Evolutionary conservation across 2,329 filamentous ascomycete species (phyloP).

Genomic region (Lizonia empirigonia): DNA sequence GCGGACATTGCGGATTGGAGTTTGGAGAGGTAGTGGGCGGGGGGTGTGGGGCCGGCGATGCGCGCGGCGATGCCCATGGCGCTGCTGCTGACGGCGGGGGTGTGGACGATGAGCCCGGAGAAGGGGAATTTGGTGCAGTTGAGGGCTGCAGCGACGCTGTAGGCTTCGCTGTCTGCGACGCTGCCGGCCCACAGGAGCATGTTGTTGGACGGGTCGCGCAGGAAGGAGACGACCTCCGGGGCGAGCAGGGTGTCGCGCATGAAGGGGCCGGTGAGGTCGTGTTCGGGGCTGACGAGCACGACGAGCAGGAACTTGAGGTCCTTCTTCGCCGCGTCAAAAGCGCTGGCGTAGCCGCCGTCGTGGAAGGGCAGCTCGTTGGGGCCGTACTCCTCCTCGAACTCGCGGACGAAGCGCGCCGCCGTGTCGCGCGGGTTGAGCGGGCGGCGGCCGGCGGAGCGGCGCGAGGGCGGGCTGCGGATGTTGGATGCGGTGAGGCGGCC

Average conservation of each 20-base stretch:
- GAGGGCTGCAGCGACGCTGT: slow-evolving; percentile 86
- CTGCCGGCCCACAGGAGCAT: slow-evolving; percentile 92
- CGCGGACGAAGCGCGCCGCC: slow-evolving; percentile 83
- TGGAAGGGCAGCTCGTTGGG: slow-evolving; percentile 73
- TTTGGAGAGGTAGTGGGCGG: slow-evolving; percentile 75
- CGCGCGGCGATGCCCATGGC: slow-evolving; percentile 90
- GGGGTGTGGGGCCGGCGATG: slow-evolving; percentile 72
- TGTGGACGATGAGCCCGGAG: slow-evolving; percentile 82
- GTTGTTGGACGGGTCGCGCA: slow-evolving; percentile 77
- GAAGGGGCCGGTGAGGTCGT: slow-evolving; percentile 87
- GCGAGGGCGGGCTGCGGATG: slow-evolving; percentile 48
- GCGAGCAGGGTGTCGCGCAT: slow-evolving; percentile 80
- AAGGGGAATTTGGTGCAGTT: slow-evolving; percentile 94
- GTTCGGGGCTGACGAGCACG: slow-evolving; percentile 85
- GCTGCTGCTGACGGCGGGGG: slow-evolving; percentile 79
- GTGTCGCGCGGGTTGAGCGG: slow-evolving; percentile 85
- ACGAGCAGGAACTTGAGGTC: slow-evolving; percentile 93
- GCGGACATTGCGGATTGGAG: slow-evolving; percentile 74
- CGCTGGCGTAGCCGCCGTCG: slow-evolving; percentile 89
- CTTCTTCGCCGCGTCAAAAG: slow-evolving; percentile 85
- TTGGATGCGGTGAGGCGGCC: slow-evolving; percentile 58
- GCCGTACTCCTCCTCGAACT: slow-evolving; percentile 95
- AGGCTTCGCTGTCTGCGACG: slow-evolving; percentile 90
- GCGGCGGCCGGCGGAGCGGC: slow-evolving; percentile 69
- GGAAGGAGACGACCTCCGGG: slow-evolving; percentile 72